Evolutionary conservation across 352 stramenopile species (phyloP), one percentile per base, ranked within the genome.

Genomic region (Plasmopara halstedii): DNA sequence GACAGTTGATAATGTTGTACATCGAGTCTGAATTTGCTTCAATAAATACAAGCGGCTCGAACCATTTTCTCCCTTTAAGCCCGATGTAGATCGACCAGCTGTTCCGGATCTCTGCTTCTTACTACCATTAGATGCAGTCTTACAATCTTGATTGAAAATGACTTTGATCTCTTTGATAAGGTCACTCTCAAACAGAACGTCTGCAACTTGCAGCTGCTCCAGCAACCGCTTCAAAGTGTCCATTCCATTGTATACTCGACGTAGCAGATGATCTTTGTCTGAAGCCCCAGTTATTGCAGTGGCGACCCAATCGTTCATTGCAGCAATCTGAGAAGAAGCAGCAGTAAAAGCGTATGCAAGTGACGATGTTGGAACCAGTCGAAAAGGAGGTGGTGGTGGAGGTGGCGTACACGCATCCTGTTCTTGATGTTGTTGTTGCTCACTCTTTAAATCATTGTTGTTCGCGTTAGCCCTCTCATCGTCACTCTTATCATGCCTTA

Each of bases 1-100:
- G 66, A 34, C 78, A 83, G 54, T 93, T 93, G 45, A 93, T 90
- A 36, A 93, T 90, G 36, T 78, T 76, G 54, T 90, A 93, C 81
- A 93, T 93, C n/a, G 76, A 75, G 47, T 93, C 39, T 86, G 70
- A 51, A 93, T 93, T 50, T 93, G 81, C 50, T 83, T 84, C 32
- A 76, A 87, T 21, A 78, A 90, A 62, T 93, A 93, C 37, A 93
- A 63, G 15, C 81, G 81, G 25, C 73, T 89, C 1, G 81, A 78
- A 36, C 81, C 81, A 46, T 75, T 86, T 49, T 93, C 90, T 45
- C 63, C 70, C 41, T 88, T 86, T 10, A 47, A 67, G 4, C 58
- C 61, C 13, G 60, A 65, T 18, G 42, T 60, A 15, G 58, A 67
- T 20, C 73, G 70, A n/a, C 64, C 56, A 18, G 62, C 59, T 20